Conservation (phyloP, 495 filamentous ascomycete genomes). For the Pseudomonodictys pantanalensis region DNA sequence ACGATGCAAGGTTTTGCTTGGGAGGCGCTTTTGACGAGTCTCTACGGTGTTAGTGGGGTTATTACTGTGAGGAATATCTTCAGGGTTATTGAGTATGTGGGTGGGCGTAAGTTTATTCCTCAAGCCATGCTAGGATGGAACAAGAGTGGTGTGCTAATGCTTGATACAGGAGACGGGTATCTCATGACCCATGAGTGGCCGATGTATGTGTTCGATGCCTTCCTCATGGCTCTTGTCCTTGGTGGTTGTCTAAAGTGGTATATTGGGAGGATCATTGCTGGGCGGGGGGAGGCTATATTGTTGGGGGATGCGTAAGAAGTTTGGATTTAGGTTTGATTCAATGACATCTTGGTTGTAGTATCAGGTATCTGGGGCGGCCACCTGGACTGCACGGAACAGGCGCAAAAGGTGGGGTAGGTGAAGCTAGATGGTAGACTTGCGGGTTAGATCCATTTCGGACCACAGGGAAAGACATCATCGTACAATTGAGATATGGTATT, state of each 20-base stretch:
- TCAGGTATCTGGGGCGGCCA: too few species aligned
- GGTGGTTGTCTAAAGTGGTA: constrained; percentile 47
- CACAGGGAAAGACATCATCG: too few species aligned
- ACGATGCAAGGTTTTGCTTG: constrained; percentile 41
- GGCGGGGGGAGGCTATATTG: too few species aligned
- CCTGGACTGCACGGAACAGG: too few species aligned
- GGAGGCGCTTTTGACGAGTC: constrained; percentile 48
- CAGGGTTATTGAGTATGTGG: constrained; percentile 59
- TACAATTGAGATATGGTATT: too few species aligned
- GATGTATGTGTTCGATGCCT: constrained; percentile 61
- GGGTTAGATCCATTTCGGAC: too few species aligned
- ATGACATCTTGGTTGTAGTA: too few species aligned
- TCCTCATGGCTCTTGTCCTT: constrained; percentile 55
- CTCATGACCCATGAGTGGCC: constrained; percentile 56
- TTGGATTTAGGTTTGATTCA: too few species aligned
- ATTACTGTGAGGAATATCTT: constrained; percentile 62
- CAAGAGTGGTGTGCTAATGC: not conserved
- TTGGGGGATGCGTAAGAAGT: too few species aligned
- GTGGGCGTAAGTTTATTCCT: constrained; percentile 42
- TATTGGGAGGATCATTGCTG: too few species aligned
- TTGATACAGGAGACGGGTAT: constrained; percentile 45
- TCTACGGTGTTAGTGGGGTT: constrained; percentile 53
- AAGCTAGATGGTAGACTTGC: too few species aligned
- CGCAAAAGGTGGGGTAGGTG: too few species aligned
- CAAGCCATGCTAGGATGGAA: not conserved